These are phyloP conservation scores for Vaccinium myrtillus DNA, from an alignment of 148 eudicot species.

Conservation along the genomic window DNA sequence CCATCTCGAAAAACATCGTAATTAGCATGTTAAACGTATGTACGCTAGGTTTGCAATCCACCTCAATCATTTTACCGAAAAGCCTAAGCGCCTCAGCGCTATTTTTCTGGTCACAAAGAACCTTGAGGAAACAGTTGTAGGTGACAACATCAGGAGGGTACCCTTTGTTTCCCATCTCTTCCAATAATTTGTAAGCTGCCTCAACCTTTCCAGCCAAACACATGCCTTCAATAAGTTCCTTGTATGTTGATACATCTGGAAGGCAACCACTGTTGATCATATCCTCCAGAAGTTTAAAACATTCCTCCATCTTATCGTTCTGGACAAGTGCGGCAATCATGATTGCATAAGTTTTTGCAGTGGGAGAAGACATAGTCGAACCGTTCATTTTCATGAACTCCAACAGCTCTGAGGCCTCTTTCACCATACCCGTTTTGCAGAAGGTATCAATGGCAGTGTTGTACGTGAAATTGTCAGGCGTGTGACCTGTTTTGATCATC, in stretches of 20 bases:
- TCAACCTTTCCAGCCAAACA: constrained; percentile 64
- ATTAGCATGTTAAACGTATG: constrained; percentile 84
- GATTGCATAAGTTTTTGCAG: constrained; percentile 76
- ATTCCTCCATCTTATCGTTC: constrained; percentile 56
- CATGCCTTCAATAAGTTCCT: constrained; percentile 86
- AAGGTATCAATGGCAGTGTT: constrained; percentile 87
- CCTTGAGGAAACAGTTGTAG: constrained; percentile 90
- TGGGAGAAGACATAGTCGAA: constrained; percentile 66
- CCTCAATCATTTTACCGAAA: constrained; percentile 60
- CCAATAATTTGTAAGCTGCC: constrained; percentile 71
- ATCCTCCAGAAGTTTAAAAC: constrained; percentile 58
- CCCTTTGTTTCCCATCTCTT: constrained; percentile 82
- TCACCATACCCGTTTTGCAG: constrained; percentile 73
- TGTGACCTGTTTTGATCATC: constrained; percentile 62
- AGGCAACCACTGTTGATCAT: constrained; percentile 82
- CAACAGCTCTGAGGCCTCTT: constrained; percentile 64
- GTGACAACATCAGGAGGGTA: constrained; percentile 94
- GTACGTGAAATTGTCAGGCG: constrained; percentile 77
- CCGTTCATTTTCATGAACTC: constrained; percentile 67
- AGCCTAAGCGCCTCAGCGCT: constrained; percentile 64
- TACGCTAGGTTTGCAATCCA: constrained; percentile 74
- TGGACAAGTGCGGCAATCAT: constrained; percentile 72
- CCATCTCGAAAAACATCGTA: constrained; percentile 66
- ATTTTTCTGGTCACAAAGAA: constrained; percentile 74
- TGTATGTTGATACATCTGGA: constrained; percentile 93